Conservation (phyloP, 441 rosid genomes). For the Erodium chrysanthum region DNA sequence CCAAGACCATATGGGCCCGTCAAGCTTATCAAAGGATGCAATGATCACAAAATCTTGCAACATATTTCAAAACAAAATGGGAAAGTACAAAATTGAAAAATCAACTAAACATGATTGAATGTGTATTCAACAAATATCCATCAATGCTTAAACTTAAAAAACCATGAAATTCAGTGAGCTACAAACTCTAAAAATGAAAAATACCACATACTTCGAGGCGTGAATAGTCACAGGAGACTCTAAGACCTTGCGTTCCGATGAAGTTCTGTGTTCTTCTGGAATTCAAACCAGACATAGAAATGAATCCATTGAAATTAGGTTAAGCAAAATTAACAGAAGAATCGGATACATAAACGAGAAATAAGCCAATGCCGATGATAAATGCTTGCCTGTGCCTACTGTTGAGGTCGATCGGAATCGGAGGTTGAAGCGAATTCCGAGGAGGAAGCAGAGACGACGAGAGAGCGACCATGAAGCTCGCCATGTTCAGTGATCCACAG, state of each 20-base stretch:
- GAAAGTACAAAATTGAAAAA: not conserved
- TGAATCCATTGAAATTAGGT: not conserved
- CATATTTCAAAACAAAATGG: not conserved
- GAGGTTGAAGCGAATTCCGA: not conserved
- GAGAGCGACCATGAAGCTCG: slow-evolving; percentile 16
- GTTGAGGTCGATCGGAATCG: not conserved
- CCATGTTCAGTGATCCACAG: slow-evolving; percentile 20
- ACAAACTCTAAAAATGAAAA: not conserved
- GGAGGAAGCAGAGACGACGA: slow-evolving; percentile 15
- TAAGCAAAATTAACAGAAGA: not conserved
- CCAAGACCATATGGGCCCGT: too few species aligned
- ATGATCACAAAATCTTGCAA: not conserved
- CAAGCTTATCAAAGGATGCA: too few species aligned
- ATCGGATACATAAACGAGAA: not conserved
- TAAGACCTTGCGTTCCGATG: slow-evolving; percentile 4
- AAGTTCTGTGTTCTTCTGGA: slow-evolving; percentile 15
- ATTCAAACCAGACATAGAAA: not conserved
- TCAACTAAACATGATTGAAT: not conserved
- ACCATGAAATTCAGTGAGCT: not conserved
- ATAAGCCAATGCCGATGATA: not conserved
- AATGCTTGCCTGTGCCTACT: slow-evolving; percentile 23
- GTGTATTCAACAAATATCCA: not conserved
- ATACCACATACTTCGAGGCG: slow-evolving; percentile 51
- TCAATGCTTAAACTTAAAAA: not conserved
- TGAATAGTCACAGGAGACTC: slow-evolving; percentile 41